Evolutionary conservation across 148 eudicot genomes (phyloP), one percentile per base, ranked within the genome.

Genomic region (Bassia scoparia): DNA sequence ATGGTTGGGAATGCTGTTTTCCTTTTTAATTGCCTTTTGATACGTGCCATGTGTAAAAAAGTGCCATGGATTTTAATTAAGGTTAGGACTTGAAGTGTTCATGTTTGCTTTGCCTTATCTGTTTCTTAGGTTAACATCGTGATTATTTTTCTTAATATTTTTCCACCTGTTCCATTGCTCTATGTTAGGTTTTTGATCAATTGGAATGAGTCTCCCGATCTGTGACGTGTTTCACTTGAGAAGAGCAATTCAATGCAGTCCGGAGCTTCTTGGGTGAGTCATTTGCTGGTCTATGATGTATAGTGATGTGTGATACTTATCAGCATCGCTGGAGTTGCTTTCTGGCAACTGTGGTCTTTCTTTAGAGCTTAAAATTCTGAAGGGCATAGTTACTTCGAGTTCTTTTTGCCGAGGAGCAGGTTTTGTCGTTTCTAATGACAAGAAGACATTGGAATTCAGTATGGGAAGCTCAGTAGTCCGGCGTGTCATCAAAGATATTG

Each of bases 201-300:
- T 93, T 74, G 97, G 98, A 46, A 82, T 66, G 89, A 86, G 24
- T 81, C 89, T 77, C 95, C 98, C 62, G 95, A 93, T 84, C 83
- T 93, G 89, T 74, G 96, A 90, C 63, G 91, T 90, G 54, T 69
- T 88, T 62, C 84, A 91, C 78, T 82, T 93, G 12, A 88, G 89
- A 78, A 79, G 31, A 67, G 95, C 84, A 49, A n/a, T 93, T 93
- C 76, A 83, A 87, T 60, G 84, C 81, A 43, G 86, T 93, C 59
- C 98, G 61, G 84, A 85, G 71, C 92, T 90, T 53, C 76, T 90
- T 26, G 76, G 86, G 84, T 63, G 90, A 84, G 34, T 85, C 34
- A 78, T 90, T 62, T 90, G 90, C 97, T 61, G 98, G 98, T 60
- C 98, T n/a, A 90, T 78, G 98, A 93, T 74, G 76, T 93, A n/a